Percentiles rank a stretch among this genome's conserved stretches.
These are phyloP conservation scores for Leishmania lainsoni DNA, from an alignment of 208 protist genomes.

Conservation along the genomic window DNA sequence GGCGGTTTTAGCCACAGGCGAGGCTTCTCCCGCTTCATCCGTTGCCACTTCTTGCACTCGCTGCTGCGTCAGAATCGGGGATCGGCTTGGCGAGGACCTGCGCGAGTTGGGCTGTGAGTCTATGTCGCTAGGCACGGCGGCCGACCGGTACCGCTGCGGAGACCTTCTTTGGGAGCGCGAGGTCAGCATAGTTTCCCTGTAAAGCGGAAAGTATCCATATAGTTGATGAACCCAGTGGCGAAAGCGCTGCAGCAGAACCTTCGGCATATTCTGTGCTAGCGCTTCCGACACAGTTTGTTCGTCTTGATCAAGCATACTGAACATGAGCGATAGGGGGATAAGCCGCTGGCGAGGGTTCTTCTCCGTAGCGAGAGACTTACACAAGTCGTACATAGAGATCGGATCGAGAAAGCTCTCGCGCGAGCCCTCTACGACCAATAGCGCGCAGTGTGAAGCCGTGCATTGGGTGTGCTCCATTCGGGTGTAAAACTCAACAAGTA, in stretches of 20 bases:
- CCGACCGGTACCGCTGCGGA: constrained; percentile 31
- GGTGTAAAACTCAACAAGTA: constrained; percentile 42
- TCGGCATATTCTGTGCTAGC: constrained; percentile 52
- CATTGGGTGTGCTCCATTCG: constrained; percentile 58
- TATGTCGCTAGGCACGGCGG: constrained; percentile 26
- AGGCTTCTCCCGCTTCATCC: not conserved
- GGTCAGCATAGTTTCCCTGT: constrained; percentile 7
- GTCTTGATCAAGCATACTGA: constrained; percentile 84
- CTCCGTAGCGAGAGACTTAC: constrained; percentile 67
- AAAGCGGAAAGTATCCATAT: constrained; percentile 47
- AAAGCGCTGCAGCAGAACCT: constrained; percentile 65
- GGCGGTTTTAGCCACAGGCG: not conserved
- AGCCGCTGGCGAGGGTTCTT: constrained; percentile 68
- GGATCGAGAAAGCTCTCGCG: constrained; percentile 84
- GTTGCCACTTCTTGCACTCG: not conserved
- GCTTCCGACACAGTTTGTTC: constrained; percentile 73
- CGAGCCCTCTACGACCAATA: constrained; percentile 79
- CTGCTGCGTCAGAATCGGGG: constrained; percentile 6
- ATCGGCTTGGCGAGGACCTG: constrained; percentile 21
- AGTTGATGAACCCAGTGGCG: constrained; percentile 73
- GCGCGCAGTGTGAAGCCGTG: constrained; percentile 57
- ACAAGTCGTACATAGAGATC: constrained; percentile 77
- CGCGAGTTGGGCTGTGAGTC: constrained; percentile 24
- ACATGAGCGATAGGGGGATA: constrained; percentile 77
- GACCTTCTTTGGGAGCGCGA: constrained; percentile 18